phyloP scores from a whole-genome alignment of 192 early-diverging fungal genomes.

The Funneliformis mosseae region DNA sequence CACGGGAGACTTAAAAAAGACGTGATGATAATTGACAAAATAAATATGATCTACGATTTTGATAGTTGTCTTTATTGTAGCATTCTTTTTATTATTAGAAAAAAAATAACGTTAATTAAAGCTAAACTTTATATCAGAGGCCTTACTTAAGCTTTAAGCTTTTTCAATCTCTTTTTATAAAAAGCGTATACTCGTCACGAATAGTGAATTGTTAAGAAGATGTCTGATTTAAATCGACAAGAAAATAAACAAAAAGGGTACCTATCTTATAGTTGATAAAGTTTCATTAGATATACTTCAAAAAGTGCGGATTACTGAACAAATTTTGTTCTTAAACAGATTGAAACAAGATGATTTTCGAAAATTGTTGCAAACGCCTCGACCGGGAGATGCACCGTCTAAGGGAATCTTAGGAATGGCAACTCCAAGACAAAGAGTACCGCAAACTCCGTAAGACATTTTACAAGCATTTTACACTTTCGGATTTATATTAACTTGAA shows the following conservation, averaged over 20 bases:
- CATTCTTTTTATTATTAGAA: too few species aligned
- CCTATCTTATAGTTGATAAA: not conserved
- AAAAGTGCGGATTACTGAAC: not conserved
- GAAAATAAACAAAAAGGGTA: slow-evolving; percentile 22
- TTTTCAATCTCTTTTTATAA: too few species aligned
- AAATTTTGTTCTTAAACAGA: slow-evolving; percentile 32
- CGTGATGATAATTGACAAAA: too few species aligned
- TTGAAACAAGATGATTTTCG: slow-evolving; percentile 82
- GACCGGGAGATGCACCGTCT: slow-evolving; percentile 42
- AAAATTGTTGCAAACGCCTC: slow-evolving; percentile 73
- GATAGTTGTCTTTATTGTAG: too few species aligned
- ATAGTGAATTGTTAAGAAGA: not conserved
- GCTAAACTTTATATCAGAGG: too few species aligned
- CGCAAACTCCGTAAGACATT: slow-evolving; percentile 46
- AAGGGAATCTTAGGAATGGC: slow-evolving; percentile 37
- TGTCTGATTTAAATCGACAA: not conserved
- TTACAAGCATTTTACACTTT: slow-evolving; percentile 47
- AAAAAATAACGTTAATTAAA: too few species aligned
- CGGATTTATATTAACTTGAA: not conserved
- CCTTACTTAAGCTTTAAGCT: too few species aligned
- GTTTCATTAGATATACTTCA: not conserved
- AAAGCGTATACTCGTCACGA: too few species aligned
- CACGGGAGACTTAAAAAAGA: too few species aligned
- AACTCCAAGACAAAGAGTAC: slow-evolving; percentile 32
- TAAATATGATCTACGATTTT: too few species aligned